Evolutionary conservation across 257 asterid species (phyloP), one percentile per base, ranked within the genome.

Genomic region (Nicotiana undulata): DNA sequence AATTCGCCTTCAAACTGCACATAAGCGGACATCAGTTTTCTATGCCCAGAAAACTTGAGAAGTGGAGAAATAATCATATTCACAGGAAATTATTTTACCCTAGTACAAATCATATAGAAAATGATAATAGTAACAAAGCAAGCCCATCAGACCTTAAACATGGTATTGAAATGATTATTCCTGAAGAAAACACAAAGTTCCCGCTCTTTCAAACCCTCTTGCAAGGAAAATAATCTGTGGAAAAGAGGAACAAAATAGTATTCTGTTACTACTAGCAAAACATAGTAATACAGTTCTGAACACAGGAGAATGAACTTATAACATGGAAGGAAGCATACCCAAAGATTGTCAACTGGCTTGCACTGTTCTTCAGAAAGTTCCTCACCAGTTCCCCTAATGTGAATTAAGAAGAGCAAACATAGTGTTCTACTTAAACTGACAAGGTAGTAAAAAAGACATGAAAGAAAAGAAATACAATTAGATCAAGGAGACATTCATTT

Each of bases 161-260:
- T 94, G 60, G 98, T 93, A 84, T 94, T 96, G 93, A 96, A 96
- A 88, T 94, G 99, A 84, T 96, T 96, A 89, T 96, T 96, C 82
- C 99, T 90, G 93, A 96, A 96, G 72, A 96, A 92, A 68, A 96
- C 98, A 76, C 97, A 94, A 64, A 96, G 89, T 87, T 94, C 99
- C 2, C 97, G 90, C 85, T 96, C 99, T 90, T 92, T 96, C 84
- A 94, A 89, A 80, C 91, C 90, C 56, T 93, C 97, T 90, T 82
- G 94, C 85, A 96, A 93, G 92, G 93, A 88, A 88, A 93, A 93
- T 40, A 96, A 90, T 80, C 98, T 96, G 97, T 87, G 44, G 10
- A 46, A 6, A 44, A 46, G 78, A 37, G 81, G 80, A 83, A 77
- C 44, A 83, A 3, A 37, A 52, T 75, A 49, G 24, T 13, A 80